phyloP scores from a whole-genome alignment of 768 basidiomycete genomes.

The Grammothele lineata region DNA sequence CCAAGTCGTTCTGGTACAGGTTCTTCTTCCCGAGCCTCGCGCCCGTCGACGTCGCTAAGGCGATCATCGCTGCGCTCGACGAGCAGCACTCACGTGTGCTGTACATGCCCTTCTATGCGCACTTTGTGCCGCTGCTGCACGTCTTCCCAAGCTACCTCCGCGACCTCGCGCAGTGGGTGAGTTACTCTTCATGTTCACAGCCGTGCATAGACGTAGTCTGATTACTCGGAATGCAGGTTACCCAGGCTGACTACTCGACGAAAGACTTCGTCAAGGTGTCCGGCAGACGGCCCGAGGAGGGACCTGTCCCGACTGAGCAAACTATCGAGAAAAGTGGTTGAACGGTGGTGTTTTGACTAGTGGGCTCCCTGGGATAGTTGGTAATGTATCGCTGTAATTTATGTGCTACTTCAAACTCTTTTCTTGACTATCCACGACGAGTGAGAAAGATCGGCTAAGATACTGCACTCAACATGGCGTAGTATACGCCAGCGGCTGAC shows the following conservation, averaged over 20 bases:
- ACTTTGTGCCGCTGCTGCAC: conserved; percentile 52
- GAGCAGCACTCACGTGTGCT: conserved; percentile 71
- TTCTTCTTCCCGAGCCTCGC: conserved; percentile 78
- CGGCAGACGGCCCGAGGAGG: conserved; percentile 55
- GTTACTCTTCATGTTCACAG: conserved; percentile 6
- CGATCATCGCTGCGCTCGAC: conserved; percentile 78
- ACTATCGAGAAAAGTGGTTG: no score
- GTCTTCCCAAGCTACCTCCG: conserved; percentile 67
- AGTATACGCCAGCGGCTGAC: no score
- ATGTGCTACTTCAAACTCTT: not conserved
- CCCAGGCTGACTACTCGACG: conserved; percentile 73
- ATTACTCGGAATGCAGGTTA: conserved; percentile 53
- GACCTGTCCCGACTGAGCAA: conserved; percentile 19
- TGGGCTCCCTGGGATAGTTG: not conserved
- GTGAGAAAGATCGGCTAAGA: no score
- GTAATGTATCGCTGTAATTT: conserved; percentile 11
- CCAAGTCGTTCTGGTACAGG: conserved; percentile 45
- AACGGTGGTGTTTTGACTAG: no score
- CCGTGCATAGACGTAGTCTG: not conserved
- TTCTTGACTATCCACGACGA: not conserved
- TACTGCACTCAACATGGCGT: no score
- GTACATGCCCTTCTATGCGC: conserved; percentile 66
- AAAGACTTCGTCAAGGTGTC: conserved; percentile 60
- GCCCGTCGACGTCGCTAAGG: conserved; percentile 74
- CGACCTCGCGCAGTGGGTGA: conserved; percentile 76